Percentiles rank a stretch among this genome's conserved stretches.
These are phyloP conservation scores for Pharus latifolius DNA, from an alignment of 176 grass and related monocot species.

Conservation along the genomic window DNA sequence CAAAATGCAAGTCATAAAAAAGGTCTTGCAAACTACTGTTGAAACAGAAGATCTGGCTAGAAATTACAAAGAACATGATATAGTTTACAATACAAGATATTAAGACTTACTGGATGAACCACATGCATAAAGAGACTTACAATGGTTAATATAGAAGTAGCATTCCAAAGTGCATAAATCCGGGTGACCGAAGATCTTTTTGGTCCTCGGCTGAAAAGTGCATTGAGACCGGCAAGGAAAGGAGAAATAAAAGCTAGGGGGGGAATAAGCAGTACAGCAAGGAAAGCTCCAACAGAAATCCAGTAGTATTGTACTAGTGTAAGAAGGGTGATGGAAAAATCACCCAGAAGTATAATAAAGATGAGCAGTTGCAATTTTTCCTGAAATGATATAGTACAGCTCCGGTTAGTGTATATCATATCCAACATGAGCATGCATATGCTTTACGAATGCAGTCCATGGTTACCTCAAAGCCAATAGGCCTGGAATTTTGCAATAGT, in stretches of 20 bases:
- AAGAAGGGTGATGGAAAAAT: slow-evolving; percentile 80
- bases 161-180: slow-evolving; percentile 93
- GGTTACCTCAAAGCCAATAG: slow-evolving; percentile 67
- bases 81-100: background rate
- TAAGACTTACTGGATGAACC: background rate
- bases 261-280: slow-evolving; percentile 74
- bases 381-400: slow-evolving; percentile 58
- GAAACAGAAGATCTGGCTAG: background rate
- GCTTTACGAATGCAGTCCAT: background rate
- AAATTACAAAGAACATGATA: background rate
- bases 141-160: slow-evolving; percentile 81
- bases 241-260: slow-evolving; percentile 85
- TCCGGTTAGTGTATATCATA: background rate
- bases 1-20: slow-evolving; percentile 1
- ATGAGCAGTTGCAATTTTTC: slow-evolving; percentile 75
- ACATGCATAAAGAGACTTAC: slow-evolving; percentile 37
- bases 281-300: slow-evolving; percentile 89
- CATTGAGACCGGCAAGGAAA: slow-evolving; percentile 90
- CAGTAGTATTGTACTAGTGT: slow-evolving; percentile 94
- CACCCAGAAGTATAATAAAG: slow-evolving; percentile 79
- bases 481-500: slow-evolving; percentile 74
- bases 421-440: background rate
- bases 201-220: slow-evolving; percentile 90
- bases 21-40: background rate
- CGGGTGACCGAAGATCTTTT: slow-evolving; percentile 87